These are phyloP conservation scores for Cylindrotheca fusiformis DNA, from an alignment of 108 stramenopile species.

Conservation along the genomic window DNA sequence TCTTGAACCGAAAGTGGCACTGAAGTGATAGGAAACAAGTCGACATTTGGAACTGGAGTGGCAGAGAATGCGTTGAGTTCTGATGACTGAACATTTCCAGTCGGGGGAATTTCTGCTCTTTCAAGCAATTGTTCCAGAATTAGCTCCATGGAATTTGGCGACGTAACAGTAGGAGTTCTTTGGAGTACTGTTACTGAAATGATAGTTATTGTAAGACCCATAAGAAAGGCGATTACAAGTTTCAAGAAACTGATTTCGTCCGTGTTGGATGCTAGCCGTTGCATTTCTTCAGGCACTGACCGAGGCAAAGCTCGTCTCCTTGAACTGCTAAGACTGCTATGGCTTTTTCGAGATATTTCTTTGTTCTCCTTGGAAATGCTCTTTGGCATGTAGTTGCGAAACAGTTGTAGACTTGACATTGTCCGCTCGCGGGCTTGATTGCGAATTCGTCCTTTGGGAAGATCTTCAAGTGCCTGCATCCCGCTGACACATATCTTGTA, in stretches of 20 bases:
- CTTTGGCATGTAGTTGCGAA: neutral
- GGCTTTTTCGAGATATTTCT: neutral
- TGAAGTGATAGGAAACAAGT: too few relatives aligned
- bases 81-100: too few relatives aligned
- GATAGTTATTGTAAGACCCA: neutral
- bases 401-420: constrained; percentile 8
- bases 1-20: too few relatives aligned
- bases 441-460: constrained; percentile 9
- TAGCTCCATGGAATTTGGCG: too few relatives aligned
- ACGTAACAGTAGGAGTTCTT: too few relatives aligned
- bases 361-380: neutral
- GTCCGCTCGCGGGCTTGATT: constrained; percentile 35
- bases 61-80: too few relatives aligned
- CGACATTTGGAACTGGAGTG: too few relatives aligned
- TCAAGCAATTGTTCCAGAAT: too few relatives aligned
- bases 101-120: too few relatives aligned
- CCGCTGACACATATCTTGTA: constrained; percentile 61
- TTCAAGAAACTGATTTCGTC: neutral
- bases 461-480: constrained; percentile 61
- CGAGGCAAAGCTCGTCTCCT: too few relatives aligned
- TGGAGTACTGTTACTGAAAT: too few relatives aligned
- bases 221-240: neutral
- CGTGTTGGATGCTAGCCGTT: neutral
- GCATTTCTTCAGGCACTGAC: neutral
- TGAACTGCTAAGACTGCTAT: too few relatives aligned